Conservation (phyloP, 345 rosid species). For the Populus tremula region DNA sequence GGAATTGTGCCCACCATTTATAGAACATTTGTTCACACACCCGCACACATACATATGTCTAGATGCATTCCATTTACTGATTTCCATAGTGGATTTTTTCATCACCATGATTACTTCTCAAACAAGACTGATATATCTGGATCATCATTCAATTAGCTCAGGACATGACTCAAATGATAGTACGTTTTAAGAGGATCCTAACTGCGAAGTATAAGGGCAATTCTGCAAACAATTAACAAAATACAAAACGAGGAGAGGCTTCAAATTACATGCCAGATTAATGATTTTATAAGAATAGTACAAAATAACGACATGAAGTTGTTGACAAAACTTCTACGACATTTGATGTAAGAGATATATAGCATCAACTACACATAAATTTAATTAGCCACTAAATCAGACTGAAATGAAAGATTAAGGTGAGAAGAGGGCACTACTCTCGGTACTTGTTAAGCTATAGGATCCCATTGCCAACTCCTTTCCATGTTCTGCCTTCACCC, state of each 20-base stretch:
- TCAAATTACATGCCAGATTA: neutral
- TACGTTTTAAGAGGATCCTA: neutral
- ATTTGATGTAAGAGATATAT: neutral
- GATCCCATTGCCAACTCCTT: conserved; percentile 34
- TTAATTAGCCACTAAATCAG: neutral
- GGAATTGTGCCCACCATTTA: neutral
- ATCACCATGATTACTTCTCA: neutral
- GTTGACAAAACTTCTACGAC: neutral
- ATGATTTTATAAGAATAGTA: neutral
- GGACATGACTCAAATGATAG: neutral
- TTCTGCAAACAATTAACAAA: neutral
- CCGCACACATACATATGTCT: neutral
- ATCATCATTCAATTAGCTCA: neutral
- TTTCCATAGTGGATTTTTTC: neutral
- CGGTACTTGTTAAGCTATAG: conserved; percentile 17
- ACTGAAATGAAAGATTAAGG: conserved; percentile 6
- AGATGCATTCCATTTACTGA: neutral
- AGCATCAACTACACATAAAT: neutral
- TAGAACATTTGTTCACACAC: neutral
- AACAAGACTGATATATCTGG: neutral
- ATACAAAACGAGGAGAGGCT: neutral
- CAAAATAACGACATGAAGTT: neutral
- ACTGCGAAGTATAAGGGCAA: neutral
- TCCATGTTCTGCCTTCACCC: conserved; percentile 80
- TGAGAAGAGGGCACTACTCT: conserved; percentile 44